phyloP scores from a whole-genome alignment of 164 flowering plant genomes.

The Saururus chinensis region DNA sequence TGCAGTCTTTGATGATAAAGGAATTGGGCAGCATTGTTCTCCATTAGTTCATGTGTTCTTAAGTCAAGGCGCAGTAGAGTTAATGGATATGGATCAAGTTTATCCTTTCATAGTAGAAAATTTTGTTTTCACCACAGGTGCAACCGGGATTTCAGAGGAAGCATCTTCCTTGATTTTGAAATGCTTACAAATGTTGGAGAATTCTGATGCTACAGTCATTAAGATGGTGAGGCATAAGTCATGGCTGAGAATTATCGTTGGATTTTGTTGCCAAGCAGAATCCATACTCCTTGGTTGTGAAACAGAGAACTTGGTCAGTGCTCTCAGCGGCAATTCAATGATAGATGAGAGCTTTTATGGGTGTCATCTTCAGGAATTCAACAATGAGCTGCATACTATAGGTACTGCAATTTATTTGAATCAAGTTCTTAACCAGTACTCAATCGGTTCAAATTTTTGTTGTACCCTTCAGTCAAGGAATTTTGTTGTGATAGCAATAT shows the following conservation, averaged over 20 bases:
- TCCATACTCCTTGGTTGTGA: neutral
- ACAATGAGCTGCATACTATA: neutral
- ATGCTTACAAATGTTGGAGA: neutral
- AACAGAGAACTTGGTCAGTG: neutral
- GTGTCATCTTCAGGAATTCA: neutral
- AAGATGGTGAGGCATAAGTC: conserved; percentile 10
- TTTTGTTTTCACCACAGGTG: conserved; percentile 7
- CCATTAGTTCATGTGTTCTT: too few relatives aligned
- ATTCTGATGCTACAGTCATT: conserved; percentile 9
- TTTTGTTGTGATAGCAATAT: too few relatives aligned
- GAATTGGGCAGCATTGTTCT: too few relatives aligned
- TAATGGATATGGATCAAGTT: neutral
- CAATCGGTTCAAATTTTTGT: neutral
- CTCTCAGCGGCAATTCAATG: neutral
- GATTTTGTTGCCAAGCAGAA: conserved; percentile 14
- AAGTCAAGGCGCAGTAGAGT: too few relatives aligned
- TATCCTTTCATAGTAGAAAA: neutral
- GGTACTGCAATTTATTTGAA: neutral
- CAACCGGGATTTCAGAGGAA: neutral
- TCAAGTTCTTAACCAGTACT: too few relatives aligned
- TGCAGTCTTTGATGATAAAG: too few relatives aligned
- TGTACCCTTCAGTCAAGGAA: neutral
- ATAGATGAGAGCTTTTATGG: neutral
- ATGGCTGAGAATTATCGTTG: conserved; percentile 33
- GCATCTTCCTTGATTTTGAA: neutral